phyloP scores from a whole-genome alignment of 305 asterid genomes.

The Plantago lanceolata region DNA sequence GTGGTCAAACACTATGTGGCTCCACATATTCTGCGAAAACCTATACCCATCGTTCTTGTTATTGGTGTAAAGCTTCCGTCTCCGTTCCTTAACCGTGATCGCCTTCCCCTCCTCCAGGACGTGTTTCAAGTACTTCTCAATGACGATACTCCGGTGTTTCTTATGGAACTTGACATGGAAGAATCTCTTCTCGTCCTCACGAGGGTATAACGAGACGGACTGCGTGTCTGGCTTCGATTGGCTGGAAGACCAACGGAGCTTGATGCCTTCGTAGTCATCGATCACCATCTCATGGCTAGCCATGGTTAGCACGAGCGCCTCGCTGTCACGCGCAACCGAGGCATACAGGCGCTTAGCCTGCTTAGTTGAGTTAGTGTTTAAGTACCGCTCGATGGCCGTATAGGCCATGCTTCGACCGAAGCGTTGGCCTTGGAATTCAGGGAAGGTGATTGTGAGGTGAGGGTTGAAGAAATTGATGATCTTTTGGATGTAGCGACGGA shows the following conservation, averaged over 20 bases:
- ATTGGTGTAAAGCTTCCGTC: slow-evolving; percentile 1
- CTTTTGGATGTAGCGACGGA: neutral
- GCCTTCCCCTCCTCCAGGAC: slow-evolving; percentile 9
- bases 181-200: neutral
- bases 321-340: neutral
- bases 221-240: neutral
- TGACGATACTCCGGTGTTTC: neutral
- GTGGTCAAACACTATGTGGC: slow-evolving; percentile 32
- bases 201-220: slow-evolving; percentile 8
- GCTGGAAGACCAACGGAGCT: neutral
- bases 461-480: slow-evolving; percentile 1
- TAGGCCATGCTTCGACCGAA: neutral
- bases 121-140: slow-evolving; percentile 1
- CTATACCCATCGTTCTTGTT: neutral
- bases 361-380: slow-evolving; percentile 2
- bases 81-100: slow-evolving; percentile 11
- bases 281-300: neutral
- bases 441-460: neutral
- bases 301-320: neutral
- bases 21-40: slow-evolving; percentile 23
- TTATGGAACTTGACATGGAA: neutral
- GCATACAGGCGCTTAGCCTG: slow-evolving; percentile 6
- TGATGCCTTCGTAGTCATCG: slow-evolving; percentile 2
- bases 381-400: neutral
- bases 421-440: slow-evolving; percentile 1